Evolutionary conservation across 768 basidiomycete species (phyloP), one percentile per base, ranked within the genome.

Genomic region (Boletus subcaerulescens): DNA sequence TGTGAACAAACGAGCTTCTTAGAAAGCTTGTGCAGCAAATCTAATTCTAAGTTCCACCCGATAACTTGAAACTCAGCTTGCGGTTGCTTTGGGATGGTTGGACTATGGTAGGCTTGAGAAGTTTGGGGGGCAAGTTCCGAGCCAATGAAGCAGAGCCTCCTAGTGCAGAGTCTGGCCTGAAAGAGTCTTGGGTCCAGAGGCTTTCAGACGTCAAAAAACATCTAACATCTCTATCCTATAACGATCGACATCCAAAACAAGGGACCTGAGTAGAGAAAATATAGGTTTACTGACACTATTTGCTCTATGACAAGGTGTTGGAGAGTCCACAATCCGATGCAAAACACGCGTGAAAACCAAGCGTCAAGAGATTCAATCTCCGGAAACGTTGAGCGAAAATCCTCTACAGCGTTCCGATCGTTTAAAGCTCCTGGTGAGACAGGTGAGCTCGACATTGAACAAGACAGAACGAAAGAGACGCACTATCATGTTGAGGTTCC

Each of bases 401-500:
- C 14, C 43, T 26, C 5, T 18, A 17, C 6, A 40, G 18, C 26
- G 49, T 13, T 32, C 50, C 39, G 44, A 54, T 48, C 49, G 49
- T 24, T 73, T 42, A 74, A 48, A 74, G 52, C 47, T 74, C 73
- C 73, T 74, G 33, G 38, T 20, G 3, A 48, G 9, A 31, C 32
- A 33, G 2, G 38, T 62, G 29, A 62, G 55, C 10, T 41, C 43
- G 3, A 20, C 5, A 8, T 1, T 8, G 5, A 13, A 50, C 15
- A 39, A n/a, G 24, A 45, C n/a, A 26, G 15, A 47, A 47, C 20
- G 15, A 5, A 50, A 32, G 44, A 51, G 32, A 74, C 78, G 60
- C 63, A 83, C 84, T 50, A 84, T 91, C 80, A 89, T 83, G 67
- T 80, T 86, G 56, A 91, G 72, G 68, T 86, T 87, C 43, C 90